Percentiles rank a stretch among this genome's conserved stretches.
Evolutionary conservation across 768 basidiomycete genomes (phyloP).

Genomic region (Trametes punicea): DNA sequence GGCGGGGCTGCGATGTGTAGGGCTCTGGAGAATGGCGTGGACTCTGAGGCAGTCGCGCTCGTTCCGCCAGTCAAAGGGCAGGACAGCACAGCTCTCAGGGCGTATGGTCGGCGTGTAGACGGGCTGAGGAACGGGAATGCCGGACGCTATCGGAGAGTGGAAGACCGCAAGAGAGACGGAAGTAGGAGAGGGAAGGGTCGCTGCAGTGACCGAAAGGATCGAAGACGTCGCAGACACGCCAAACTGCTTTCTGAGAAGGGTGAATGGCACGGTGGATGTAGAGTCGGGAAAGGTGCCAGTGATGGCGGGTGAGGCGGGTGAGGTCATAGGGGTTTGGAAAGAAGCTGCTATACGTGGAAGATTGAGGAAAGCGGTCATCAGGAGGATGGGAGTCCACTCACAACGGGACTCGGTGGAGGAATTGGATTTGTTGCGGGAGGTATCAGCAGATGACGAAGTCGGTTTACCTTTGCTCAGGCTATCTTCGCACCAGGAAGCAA

Average conservation of each 20-base stretch:
- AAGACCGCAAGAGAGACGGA: conserved; percentile 8
- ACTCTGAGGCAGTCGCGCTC: neutral
- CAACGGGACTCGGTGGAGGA: neutral
- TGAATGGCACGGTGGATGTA: neutral
- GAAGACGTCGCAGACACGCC: conserved; percentile 7
- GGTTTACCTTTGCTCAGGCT: neutral
- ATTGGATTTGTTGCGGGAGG: neutral
- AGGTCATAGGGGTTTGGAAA: conserved; percentile 21
- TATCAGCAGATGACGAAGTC: neutral
- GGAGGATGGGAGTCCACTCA: neutral
- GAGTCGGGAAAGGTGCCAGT: neutral
- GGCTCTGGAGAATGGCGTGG: neutral
- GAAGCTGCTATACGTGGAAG: neutral
- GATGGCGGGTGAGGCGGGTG: conserved; percentile 7
- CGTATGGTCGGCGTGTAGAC: conserved; percentile 1
- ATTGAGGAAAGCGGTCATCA: neutral
- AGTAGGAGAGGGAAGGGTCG: conserved; percentile 3
- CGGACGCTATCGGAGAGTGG: conserved; percentile 4
- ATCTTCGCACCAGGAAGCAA: conserved; percentile 21
- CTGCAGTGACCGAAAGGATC: neutral
- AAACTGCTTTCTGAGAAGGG: conserved; percentile 11
- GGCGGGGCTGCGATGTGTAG: conserved; percentile 6
- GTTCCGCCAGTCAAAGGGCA: conserved; percentile 8
- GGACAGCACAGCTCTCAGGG: conserved; percentile 14
- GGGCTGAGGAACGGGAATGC: conserved; percentile 14